Evolutionary conservation across 2,329 filamentous ascomycete species (phyloP).

Genomic region (Paradendryphiella salina): DNA sequence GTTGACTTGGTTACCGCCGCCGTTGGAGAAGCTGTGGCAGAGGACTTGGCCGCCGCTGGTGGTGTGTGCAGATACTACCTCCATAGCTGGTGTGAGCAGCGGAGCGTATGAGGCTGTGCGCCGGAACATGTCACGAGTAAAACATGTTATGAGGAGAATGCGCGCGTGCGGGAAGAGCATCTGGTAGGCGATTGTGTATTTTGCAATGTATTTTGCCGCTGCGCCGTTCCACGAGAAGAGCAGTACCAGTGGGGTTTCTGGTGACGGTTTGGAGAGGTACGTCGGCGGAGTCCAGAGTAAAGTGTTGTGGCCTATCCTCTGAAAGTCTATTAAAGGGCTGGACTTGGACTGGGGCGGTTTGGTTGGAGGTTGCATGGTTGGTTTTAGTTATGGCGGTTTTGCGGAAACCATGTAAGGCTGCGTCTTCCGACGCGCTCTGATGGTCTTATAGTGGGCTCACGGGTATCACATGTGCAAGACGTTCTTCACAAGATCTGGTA

Average conservation of each 20-base stretch:
- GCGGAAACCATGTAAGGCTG: background rate
- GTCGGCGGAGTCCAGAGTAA: slow-evolving; percentile 35
- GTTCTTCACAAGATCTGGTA: background rate
- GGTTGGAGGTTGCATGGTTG: slow-evolving; percentile 16
- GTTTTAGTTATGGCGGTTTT: background rate
- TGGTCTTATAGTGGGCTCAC: background rate
- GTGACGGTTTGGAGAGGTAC: slow-evolving; percentile 12
- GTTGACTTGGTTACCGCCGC: slow-evolving; percentile 41
- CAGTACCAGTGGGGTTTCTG: slow-evolving; percentile 33
- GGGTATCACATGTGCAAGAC: background rate
- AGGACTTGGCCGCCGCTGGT: slow-evolving; percentile 32
- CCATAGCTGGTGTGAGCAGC: slow-evolving; percentile 32
- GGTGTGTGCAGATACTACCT: slow-evolving; percentile 30
- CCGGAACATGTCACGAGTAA: slow-evolving; percentile 39
- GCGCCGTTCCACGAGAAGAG: slow-evolving; percentile 45
- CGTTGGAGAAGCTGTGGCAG: slow-evolving; percentile 45
- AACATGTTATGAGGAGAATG: slow-evolving; percentile 39
- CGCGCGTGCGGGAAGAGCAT: slow-evolving; percentile 37
- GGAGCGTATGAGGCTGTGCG: slow-evolving; percentile 17
- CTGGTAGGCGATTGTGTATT: slow-evolving; percentile 42
- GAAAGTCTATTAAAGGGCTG: slow-evolving; percentile 37
- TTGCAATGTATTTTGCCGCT: slow-evolving; percentile 43
- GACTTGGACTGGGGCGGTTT: background rate
- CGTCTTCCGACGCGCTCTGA: background rate
- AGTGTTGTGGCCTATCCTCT: slow-evolving; percentile 41